Evolutionary conservation across 257 asterid species (phyloP), one percentile per base, ranked within the genome.

Genomic region (Verbascum thapsus): DNA sequence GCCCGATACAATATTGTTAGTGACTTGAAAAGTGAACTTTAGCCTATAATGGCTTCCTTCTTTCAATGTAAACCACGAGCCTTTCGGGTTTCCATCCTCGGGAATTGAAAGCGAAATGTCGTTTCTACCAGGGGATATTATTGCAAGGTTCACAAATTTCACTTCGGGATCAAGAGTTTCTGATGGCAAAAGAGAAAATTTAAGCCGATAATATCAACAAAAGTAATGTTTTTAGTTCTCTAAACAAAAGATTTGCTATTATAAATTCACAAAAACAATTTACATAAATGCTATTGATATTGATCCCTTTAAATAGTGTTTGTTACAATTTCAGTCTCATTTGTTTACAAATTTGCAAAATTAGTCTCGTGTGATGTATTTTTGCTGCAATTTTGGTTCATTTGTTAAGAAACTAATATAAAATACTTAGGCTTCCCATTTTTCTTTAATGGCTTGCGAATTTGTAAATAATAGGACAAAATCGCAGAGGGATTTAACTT

Each of bases 81-180:
- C 84, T 57, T 74, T 70, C 0, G 91, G 95, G 48, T 81, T 86
- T 60, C 88, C 86, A 55, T 64, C 67, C 64, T 75, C 86, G 0
- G 95, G 91, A 18, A 86, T 77, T 41, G 83, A 74, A 19, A 86
- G 91, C 54, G 72, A 26, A 53, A 81, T 73, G 56, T 77, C 86
- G 19, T 72, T 20, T 78, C 95, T 73, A 39, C 82, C 88, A 10
- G 83, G 78, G 23, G 95, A 83, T 66, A 64, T 78, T 10, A 86
- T 86, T 7, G 85, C 71, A 53, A 86, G 95, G 74, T 73, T 77
- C 72, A 77, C 54, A 67, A 86, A 83, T 70, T 63, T 83, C 63
- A 86, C 95, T 64, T 83, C 91, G 18, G 91, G 86, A 75, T 86
- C 95, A 66, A 83, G 76, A 43, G 91, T 70, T 74, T 86, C 95